phyloP scores from a whole-genome alignment of 441 rosid genomes.

The Populus trichocarpa region DNA sequence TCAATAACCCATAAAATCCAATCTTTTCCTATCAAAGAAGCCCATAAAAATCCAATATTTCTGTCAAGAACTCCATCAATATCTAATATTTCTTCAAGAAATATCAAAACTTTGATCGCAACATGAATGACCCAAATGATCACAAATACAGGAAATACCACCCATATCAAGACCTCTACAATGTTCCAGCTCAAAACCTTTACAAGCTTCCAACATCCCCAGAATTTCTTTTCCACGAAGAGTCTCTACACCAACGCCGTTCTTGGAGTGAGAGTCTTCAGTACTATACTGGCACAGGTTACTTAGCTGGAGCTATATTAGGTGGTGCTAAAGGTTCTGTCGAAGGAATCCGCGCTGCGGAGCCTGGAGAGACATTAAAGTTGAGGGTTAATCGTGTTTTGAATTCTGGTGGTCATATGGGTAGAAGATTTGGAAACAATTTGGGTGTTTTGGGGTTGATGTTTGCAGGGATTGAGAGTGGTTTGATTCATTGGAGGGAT shows the following conservation, averaged over 20 bases:
- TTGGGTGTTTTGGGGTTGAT: constrained; percentile 47
- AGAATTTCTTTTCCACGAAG: constrained; percentile 54
- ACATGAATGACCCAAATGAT: constrained; percentile 27
- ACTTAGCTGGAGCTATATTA: constrained; percentile 39
- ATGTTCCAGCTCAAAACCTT: constrained; percentile 39
- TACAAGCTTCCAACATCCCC: constrained; percentile 61
- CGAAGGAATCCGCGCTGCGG: constrained; percentile 42
- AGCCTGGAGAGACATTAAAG: constrained; percentile 49
- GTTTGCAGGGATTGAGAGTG: constrained; percentile 56
- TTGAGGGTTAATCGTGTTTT: constrained; percentile 45
- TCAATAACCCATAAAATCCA: background rate
- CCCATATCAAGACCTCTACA: constrained; percentile 48
- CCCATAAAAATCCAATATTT: background rate
- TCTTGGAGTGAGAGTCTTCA: constrained; percentile 59
- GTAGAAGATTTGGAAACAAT: constrained; percentile 44
- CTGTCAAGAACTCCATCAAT: background rate
- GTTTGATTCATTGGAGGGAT: constrained; percentile 35
- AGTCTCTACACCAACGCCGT: constrained; percentile 40
- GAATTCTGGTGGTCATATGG: constrained; percentile 48
- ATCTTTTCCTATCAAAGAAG: background rate
- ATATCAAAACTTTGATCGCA: background rate
- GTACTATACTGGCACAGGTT: constrained; percentile 55
- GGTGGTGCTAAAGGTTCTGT: constrained; percentile 46
- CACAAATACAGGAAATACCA: constrained; percentile 33
- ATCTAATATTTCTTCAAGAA: background rate